Base-by-base conservation (phyloP, 371 early-diverging fungal species). In the Syncephalastrum racemosum region DNA sequence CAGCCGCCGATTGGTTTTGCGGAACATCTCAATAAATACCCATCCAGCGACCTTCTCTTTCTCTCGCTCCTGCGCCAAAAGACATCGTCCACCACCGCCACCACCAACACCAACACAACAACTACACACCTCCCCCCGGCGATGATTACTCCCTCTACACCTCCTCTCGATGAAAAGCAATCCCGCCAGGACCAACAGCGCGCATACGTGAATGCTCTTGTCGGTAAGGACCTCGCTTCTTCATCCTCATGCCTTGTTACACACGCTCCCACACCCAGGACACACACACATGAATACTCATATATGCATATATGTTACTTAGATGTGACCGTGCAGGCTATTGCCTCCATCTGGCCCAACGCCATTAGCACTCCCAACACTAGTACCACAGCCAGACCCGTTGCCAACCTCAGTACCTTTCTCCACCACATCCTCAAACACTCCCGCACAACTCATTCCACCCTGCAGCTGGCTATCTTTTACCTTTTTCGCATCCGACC, bases 361-460 rank as follows among this genome's bases (percentile, higher is more conserved):
- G 67, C 73, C 18, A 71, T 64, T 18, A 64, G 67, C 22, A 62
- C 59, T 22, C 60, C 70, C 39, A 60, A 71, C 46, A 42, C 18
- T 20, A 75, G 64, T 46, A 70, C 73, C 0, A 68, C 71, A 7
- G 71, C 72, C 27, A 68, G 71, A 16, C 74, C 74, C n/a, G 76
- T 84, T 51, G 81, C 82, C 51, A 84, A 88, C 48, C 79, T 90
- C 16, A 75, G 79, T 41, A 65, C 71, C 54, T 91, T 92, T 63
- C 81, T 92, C 54, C 81, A 86, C 44, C 91, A 92, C 59, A 79
- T 91, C 48, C 73, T 92, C 7, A 80, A 87, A 59, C 84, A 90
- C 4, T 90, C 91, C 10, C 81, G 86, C 50, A 87, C 90, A 23
- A 88, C 92, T 31, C 89, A 86, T 58, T 87, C 91, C 10, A 89